Evolutionary conservation across 2,329 filamentous ascomycete genomes (phyloP).

Genomic region (Aspergillus chevalieri): DNA sequence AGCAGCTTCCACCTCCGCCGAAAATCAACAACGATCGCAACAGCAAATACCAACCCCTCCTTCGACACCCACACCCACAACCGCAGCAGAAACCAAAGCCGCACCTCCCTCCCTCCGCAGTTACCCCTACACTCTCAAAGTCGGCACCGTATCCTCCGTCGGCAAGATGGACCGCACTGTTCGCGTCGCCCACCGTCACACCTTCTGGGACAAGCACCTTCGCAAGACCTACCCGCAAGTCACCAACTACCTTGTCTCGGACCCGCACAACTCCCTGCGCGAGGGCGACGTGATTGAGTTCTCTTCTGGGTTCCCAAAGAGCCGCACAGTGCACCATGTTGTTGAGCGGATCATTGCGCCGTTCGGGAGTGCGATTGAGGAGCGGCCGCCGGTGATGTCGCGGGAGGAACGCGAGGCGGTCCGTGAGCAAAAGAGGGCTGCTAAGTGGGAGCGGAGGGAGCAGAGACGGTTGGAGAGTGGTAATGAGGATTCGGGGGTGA

Average conservation of each 20-base stretch:
- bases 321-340: slow-evolving; percentile 34
- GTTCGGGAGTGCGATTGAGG: slow-evolving; percentile 30
- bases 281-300: slow-evolving; percentile 42
- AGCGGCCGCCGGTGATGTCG: slow-evolving; percentile 32
- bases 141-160: slow-evolving; percentile 36
- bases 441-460: slow-evolving; percentile 28
- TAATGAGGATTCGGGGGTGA: slow-evolving; percentile 9
- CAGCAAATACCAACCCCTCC: slow-evolving; percentile 1
- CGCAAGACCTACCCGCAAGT: slow-evolving; percentile 33
- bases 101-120: slow-evolving; percentile 25
- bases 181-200: slow-evolving; percentile 30
- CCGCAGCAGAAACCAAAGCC: slow-evolving; percentile 3
- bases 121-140: slow-evolving; percentile 31
- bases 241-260: slow-evolving; percentile 30
- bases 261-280: slow-evolving; percentile 37
- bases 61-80: not conserved
- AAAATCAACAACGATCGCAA: slow-evolving; percentile 3
- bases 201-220: slow-evolving; percentile 30
- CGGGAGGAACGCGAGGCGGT: slow-evolving; percentile 29
- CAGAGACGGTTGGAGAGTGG: slow-evolving; percentile 15
- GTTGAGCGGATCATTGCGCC: slow-evolving; percentile 39
- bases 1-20: slow-evolving; percentile 3
- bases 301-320: slow-evolving; percentile 34
- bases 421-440: slow-evolving; percentile 24
- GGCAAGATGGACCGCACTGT: slow-evolving; percentile 39